Percentiles rank a stretch among this genome's conserved stretches.
phyloP scores from a whole-genome alignment of 2,329 filamentous ascomycete genomes.

The Colletotrichum tropicicola region DNA sequence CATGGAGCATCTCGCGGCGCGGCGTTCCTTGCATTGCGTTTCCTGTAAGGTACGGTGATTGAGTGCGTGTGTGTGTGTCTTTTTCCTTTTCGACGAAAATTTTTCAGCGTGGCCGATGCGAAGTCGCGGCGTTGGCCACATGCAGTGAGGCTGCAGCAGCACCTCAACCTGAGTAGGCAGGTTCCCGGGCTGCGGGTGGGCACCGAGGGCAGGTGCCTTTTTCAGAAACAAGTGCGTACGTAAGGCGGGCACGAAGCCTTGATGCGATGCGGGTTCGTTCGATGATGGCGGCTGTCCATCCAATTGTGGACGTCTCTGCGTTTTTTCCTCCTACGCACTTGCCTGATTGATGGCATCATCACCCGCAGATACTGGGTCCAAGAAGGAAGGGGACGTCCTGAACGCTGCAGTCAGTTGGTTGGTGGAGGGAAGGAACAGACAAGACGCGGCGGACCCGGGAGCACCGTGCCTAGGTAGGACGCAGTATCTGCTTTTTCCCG shows the following conservation, averaged over 20 bases:
- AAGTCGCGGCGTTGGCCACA: no score
- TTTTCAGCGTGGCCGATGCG: no score
- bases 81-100: not conserved
- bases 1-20: not conserved
- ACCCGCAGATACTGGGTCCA: not conserved
- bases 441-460: conserved; percentile 6
- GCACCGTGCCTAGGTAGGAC: not conserved
- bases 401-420: no score
- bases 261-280: conserved; percentile 22
- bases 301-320: not conserved
- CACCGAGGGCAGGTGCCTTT: conserved; percentile 11
- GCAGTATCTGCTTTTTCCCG: conserved; percentile 22
- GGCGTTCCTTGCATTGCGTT: conserved; percentile 26
- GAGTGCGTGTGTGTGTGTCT: no score
- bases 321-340: not conserved
- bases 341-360: conserved; percentile 18
- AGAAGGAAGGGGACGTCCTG: not conserved
- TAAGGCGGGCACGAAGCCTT: conserved; percentile 9
- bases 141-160: no score
- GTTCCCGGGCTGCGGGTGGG: not conserved
- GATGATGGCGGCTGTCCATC: conserved; percentile 12
- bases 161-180: not conserved
- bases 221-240: conserved; percentile 23
- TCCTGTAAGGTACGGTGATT: conserved; percentile 19
- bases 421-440: not conserved